These are phyloP conservation scores for Evansstolkia leycettana DNA, from an alignment of 495 filamentous ascomycete genomes.

Conservation along the genomic window DNA sequence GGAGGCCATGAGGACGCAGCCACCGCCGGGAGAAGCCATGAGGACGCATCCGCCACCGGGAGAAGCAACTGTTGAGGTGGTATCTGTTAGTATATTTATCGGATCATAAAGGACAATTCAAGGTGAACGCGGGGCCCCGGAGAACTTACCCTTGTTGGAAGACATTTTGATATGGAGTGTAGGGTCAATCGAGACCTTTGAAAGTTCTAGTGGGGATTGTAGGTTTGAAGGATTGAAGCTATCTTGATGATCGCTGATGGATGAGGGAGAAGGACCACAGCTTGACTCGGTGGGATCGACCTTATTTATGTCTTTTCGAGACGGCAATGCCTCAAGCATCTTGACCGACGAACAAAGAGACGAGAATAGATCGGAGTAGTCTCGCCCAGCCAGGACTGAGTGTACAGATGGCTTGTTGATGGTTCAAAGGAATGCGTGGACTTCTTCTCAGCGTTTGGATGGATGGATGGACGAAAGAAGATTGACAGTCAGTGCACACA, in stretches of 20 bases:
- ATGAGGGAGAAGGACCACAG: slow-evolving; percentile 3
- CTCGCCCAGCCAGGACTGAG: no score
- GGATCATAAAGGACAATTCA: not conserved
- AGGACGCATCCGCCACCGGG: slow-evolving; percentile 1
- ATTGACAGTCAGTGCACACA: no score
- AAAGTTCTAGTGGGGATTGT: slow-evolving; percentile 8
- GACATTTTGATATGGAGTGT: slow-evolving; percentile 18
- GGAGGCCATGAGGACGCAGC: slow-evolving; percentile 6
- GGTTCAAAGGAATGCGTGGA: no score
- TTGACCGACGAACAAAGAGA: no score
- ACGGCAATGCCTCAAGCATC: slow-evolving; percentile 2
- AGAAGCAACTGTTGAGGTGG: slow-evolving; percentile 5
- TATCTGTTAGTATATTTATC: slow-evolving; percentile 6
- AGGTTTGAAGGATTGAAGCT: slow-evolving; percentile 8
- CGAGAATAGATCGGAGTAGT: no score
- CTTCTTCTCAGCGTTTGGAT: no score
- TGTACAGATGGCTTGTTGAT: no score
- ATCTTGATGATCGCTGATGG: slow-evolving; percentile 3
- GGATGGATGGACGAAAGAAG: no score
- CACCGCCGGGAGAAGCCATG: not conserved
- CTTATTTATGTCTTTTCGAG: slow-evolving; percentile 1
- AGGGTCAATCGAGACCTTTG: not conserved
- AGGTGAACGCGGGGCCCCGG: not conserved
- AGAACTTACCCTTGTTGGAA: slow-evolving; percentile 19
- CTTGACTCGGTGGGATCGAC: slow-evolving; percentile 6